Base-by-base conservation (phyloP, 2,329 filamentous ascomycete genomes). In the Alternaria arborescens region DNA sequence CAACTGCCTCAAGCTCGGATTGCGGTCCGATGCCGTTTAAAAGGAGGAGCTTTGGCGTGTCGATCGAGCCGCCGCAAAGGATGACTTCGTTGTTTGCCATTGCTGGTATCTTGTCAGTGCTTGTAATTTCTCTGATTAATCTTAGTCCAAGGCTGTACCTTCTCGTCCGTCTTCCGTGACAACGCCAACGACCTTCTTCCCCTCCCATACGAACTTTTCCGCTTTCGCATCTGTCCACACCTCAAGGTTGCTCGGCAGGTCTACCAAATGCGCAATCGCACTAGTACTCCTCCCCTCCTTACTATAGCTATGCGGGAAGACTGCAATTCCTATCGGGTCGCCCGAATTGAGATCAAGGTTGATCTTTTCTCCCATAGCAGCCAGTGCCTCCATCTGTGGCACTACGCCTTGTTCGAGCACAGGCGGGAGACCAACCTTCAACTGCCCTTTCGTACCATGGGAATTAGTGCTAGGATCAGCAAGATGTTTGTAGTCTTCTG, bases 401-500 rank as follows among this genome's bases (percentile, higher is more conserved):
- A 84, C 73, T 4, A 85, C 85, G 20, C 88, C 88, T 5, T 84
- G 84, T n/a, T 86, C 85, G 5, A 87, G 73, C 58, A 85, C 82
- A 53, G 86, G 83, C 1, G 86, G 87, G 61, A 78, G 40, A 11
- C 67, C 66, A 0, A 77, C 64, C 42, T 71, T 71, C 22, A 78
- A 58, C 14, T 46, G 52, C 0, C 73, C 74, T 3, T 60, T 67
- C 2, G 58, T 77, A 0, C 86, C 87, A 70, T 89, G 87, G 53
- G 83, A 77, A 2, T 69, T 65, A 0, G 64, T 36, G 7, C 79
- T 77, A 0, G 85, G 82, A 3, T 80, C 73, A 2, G 83, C 81
- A 60, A 86, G 87, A 61, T 85, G 82, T 52, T 67, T 59, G 56
- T 83, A 77, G 38, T 51, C 60, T 0, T 61, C 66, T 8, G 69